Base-by-base conservation (phyloP, 1,139 yeast genomes). In the Zygosaccharomyces sapae region DNA sequence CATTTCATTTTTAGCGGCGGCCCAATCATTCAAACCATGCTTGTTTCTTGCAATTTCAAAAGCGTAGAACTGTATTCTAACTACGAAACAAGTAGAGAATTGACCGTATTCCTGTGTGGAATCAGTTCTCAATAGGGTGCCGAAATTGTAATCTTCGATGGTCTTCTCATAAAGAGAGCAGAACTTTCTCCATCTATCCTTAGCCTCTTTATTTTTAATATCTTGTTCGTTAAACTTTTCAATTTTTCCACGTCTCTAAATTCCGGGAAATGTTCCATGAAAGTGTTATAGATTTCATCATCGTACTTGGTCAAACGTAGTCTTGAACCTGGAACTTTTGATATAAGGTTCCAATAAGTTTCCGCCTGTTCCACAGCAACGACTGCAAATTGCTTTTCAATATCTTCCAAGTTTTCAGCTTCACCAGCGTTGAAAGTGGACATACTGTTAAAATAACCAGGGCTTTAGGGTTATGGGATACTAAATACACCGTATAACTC, bases 301-400 rank as follows among this genome's bases (percentile, higher is more conserved):
- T 92, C 98, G 55, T 70, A 76, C 62, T 80, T 77, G 45, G 97
- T 88, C 53, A 92, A 73, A 65, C 80, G 85, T 56, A 92, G 74
- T 56, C 76, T 79, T 36, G 95, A 79, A 12, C 95, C 97, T 47
- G 86, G 84, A 45, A 89, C 73, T 57, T 80, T 80, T 53, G 77
- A 77, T 47, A 92, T 70, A 51, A 94, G 71, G 45, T 76, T 75
- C 96, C 96, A 92, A 76, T 92, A 94, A 2, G 96, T 83, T 66
- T 87, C 95, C 52, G 96, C 94, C 68, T 92, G 97, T 69, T 80
- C 82, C 22, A 94, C 98, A 6, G 97, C 98, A 71, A 87, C 89
- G 54, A 94, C 98, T 43, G 98, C 97, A 64, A 92, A 92, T 72
- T 90, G 97, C 77, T 81, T 86, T 70, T 90, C 97, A 62, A 92